Percentiles rank a stretch among this genome's conserved stretches.
These are phyloP conservation scores for Geranium rotundifolium DNA, from an alignment of 345 rosid species.

Conservation along the genomic window DNA sequence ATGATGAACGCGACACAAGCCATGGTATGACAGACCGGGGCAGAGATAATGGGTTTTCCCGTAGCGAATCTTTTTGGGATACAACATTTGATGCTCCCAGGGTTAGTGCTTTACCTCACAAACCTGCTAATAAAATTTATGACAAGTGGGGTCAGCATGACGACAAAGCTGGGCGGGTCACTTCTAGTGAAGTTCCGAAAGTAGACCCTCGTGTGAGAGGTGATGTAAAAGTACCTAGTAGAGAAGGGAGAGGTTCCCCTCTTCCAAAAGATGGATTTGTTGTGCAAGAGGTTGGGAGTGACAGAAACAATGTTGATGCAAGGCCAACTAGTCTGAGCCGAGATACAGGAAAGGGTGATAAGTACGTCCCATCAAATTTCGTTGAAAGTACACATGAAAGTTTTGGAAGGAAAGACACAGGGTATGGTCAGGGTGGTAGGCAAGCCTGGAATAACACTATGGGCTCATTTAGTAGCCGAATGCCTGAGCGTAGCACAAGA, in stretches of 20 bases:
- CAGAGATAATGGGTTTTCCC: constrained; percentile 53
- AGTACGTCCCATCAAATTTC: constrained; percentile 26
- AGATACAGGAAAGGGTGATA: constrained; percentile 48
- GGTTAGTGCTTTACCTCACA: constrained; percentile 48
- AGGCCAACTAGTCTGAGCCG: constrained; percentile 38
- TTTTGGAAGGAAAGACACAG: constrained; percentile 45
- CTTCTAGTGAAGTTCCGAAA: constrained; percentile 49
- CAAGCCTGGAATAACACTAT: constrained; percentile 42
- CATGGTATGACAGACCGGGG: constrained; percentile 47
- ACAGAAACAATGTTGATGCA: constrained; percentile 28
- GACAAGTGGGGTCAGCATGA: constrained; percentile 54
- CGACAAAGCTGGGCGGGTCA: constrained; percentile 46
- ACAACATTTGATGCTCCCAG: constrained; percentile 64
- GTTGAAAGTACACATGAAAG: constrained; percentile 40
- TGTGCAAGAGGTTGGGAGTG: constrained; percentile 34
- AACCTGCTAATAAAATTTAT: constrained; percentile 34
- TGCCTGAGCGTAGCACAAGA: constrained; percentile 27
- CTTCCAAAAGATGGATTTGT: constrained; percentile 31
- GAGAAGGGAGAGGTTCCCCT: constrained; percentile 68
- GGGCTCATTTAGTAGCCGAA: constrained; percentile 38
- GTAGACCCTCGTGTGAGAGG: constrained; percentile 33
- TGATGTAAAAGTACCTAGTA: constrained; percentile 30
- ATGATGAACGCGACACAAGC: constrained; percentile 97
- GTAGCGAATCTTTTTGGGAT: constrained; percentile 62
- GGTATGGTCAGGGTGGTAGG: constrained; percentile 48